Base-by-base conservation (phyloP, 768 basidiomycete genomes). In the Rhodotorula kratochvilovae region DNA sequence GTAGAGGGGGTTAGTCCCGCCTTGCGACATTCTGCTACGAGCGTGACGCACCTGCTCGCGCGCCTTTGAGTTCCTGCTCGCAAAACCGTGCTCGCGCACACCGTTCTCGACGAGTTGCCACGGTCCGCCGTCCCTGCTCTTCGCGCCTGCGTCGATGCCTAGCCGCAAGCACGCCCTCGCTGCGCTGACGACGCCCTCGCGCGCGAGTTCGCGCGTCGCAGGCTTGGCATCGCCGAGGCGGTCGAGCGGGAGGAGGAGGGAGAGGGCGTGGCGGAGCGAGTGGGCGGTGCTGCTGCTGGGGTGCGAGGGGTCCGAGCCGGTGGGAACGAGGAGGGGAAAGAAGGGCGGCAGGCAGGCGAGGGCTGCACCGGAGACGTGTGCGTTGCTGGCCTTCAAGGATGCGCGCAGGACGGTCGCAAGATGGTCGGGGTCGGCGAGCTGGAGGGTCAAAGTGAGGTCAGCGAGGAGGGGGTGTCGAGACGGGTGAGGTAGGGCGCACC, bases 31-130 rank as follows among this genome's bases (percentile, higher is more conserved):
- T 23, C 10, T 8, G 42, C 1, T 36, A n/a, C 1, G 21, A 15
- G n/a, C 11, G 27, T 5, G 21, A 81, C 87, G 76, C 78, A 89
- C 91, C 85, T 92, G 92, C 80, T 95, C 92, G 64, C 89, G 84
- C 48, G 91, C 87, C 80, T 89, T 88, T 86, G 89, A 89, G 15
- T 89, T 88, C 82, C 93, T 94, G 81, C 90, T 91, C 54, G 81
- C 82, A 50, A 94, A 80, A 5, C 89, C 92, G 12, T 78, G 82
- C 75, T 94, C 92, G 75, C 85, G 86, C 71, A 94, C 64, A 74
- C 85, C 84, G 56, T 86, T 83, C 79, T 93, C 91, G 74, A 91
- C 90, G 42, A 87, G 81, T 76, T 83, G 82, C 60, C 75, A 69
- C 21, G 60, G 53, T 7, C 63, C 48, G 48, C 48, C 63, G 35